Evolutionary conservation across 2,329 filamentous ascomycete species (phyloP).

Genomic region (Akanthomyces dipterigenus): DNA sequence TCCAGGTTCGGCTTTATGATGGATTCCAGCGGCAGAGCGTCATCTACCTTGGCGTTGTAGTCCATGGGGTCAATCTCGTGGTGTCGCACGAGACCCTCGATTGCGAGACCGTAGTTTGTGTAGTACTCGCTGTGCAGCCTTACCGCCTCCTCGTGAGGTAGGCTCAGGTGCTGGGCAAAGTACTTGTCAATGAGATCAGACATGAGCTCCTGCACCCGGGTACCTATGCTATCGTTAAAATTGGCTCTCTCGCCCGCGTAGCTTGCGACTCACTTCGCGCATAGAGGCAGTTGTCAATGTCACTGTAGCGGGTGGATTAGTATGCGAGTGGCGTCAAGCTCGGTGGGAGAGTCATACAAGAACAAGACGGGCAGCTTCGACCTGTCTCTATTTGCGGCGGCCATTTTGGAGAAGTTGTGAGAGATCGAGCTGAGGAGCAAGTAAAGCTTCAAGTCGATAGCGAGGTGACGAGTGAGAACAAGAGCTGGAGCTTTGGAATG

Average conservation of each 20-base stretch:
- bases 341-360: constrained; percentile 28
- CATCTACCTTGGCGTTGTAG: constrained; percentile 92
- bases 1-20: constrained; percentile 74
- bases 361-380: constrained; percentile 35
- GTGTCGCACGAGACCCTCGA: constrained; percentile 87
- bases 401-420: constrained; percentile 18
- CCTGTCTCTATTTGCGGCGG: constrained; percentile 27
- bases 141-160: constrained; percentile 72
- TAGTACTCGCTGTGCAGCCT: constrained; percentile 89
- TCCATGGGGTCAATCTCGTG: constrained; percentile 93
- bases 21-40: constrained; percentile 80
- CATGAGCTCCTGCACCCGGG: constrained; percentile 85
- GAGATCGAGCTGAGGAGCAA: not conserved
- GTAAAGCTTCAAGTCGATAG: not conserved
- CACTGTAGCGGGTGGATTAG: constrained; percentile 45
- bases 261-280: constrained; percentile 59
- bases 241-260: not conserved
- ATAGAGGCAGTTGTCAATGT: constrained; percentile 98
- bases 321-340: not conserved
- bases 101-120: constrained; percentile 90
- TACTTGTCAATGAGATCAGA: constrained; percentile 66
- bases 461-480: not conserved
- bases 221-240: constrained; percentile 39
- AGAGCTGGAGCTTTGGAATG: not conserved
- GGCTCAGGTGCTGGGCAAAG: constrained; percentile 61